Percentiles rank a stretch among this genome's conserved stretches.
Evolutionary conservation across 2,329 filamentous ascomycete species (phyloP).

Genomic region (Phialocephala sp.): DNA sequence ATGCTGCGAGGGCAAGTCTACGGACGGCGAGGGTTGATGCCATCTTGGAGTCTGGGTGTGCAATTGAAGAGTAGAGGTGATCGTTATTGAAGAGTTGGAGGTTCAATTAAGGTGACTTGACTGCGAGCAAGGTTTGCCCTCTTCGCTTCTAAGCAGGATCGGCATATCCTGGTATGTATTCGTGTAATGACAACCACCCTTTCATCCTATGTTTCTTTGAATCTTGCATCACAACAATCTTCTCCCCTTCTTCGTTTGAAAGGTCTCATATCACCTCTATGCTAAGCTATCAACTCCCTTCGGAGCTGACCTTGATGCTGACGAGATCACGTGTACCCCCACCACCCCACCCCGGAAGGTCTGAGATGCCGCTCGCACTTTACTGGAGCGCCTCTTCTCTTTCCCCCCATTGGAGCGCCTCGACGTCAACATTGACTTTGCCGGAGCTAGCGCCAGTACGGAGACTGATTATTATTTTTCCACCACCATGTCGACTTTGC

Average conservation of each 20-base stretch:
- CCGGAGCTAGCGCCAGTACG: slow-evolving; percentile 10
- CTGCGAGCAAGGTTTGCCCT: not conserved
- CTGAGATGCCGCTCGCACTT: slow-evolving; percentile 1
- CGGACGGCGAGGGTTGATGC: slow-evolving; percentile 34
- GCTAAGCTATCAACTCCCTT: not conserved
- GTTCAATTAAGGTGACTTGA: not conserved
- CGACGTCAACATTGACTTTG: slow-evolving; percentile 8
- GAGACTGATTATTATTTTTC: slow-evolving; percentile 20
- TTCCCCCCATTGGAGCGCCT: slow-evolving; percentile 29
- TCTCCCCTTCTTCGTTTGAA: not conserved
- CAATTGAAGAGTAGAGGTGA: slow-evolving; percentile 10
- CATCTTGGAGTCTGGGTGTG: slow-evolving; percentile 30
- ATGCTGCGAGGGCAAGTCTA: slow-evolving; percentile 28
- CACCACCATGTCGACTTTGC: slow-evolving; percentile 12
- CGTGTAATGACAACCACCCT: not conserved
- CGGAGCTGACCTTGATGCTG: not conserved
- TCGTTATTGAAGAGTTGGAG: not conserved
- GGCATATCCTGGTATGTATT: not conserved
- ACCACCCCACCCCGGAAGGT: not conserved
- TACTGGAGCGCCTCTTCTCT: slow-evolving; percentile 11
- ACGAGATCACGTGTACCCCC: not conserved
- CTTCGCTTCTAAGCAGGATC: slow-evolving; percentile 4
- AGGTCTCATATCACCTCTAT: not conserved
- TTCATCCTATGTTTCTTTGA: not conserved
- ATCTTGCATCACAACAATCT: not conserved